Base-by-base conservation (phyloP, 208 protist genomes). In the Herpetomonas tarakana region DNA sequence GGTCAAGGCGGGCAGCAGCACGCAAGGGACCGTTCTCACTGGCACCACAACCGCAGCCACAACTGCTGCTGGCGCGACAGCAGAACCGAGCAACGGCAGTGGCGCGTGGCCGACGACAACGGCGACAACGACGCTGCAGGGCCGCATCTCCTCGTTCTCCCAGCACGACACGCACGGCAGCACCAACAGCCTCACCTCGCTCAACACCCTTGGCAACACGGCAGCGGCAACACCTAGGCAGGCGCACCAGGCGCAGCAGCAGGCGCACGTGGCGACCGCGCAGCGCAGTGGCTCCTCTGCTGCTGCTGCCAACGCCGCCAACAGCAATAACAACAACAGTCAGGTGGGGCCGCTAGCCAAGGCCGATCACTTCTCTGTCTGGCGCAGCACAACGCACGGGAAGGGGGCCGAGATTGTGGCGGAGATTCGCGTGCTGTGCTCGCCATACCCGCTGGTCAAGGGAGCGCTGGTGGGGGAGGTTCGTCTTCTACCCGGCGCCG, bases 341-440 rank as follows among this genome's bases (percentile, higher is more conserved):
- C 9, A 6, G 14, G 35, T 41, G 35, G 35, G 35, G 35, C 35
- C 35, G 35, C 35, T 41, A 14, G 35, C 26, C 35, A 38, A 38
- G n/a, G 35, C 50, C 2, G 59, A 83, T 25, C 54, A 71, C 39
- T 86, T 80, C 51, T 67, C 69, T 9, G 59, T 91, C 24, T 81
- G 72, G 74, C 76, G 80, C 52, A 22, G 54, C 18, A 56, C 71
- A 58, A 76, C 74, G n/a, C 76, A 80, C 65, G 35, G 35, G 9
- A 69, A 60, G 46, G 81, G 79, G 11, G 76, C 70, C n/a, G 81
- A 83, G 60, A 72, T 86, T 41, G 73, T 83, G 2, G 86, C 78
- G 0, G 82, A 89, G 52, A 52, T 92, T 7, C 65, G 65, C 19
- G 63, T 87, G 26, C 57, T 61, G 47, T 55, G 57, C 2, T 31